Percentiles rank a stretch among this genome's conserved stretches.
These are phyloP conservation scores for Canariomyces notabilis DNA, from an alignment of 2,329 filamentous ascomycete genomes.

Conservation along the genomic window DNA sequence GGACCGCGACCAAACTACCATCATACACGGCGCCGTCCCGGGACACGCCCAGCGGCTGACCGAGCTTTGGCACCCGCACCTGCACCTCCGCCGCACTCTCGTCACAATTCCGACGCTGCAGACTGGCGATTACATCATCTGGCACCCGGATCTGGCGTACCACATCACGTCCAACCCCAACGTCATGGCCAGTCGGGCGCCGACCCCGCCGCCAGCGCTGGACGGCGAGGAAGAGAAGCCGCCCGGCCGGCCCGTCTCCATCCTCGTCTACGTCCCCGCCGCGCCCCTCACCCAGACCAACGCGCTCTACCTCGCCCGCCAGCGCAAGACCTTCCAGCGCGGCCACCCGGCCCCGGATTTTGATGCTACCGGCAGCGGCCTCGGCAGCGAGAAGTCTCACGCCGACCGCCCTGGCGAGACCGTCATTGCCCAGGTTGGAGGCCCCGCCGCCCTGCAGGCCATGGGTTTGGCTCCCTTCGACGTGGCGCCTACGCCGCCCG, in stretches of 20 bases:
- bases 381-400: constrained; percentile 49
- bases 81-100: constrained; percentile 48
- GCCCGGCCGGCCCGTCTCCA: constrained; percentile 34
- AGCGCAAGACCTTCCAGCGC: constrained; percentile 52
- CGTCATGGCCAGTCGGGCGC: constrained; percentile 30
- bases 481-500: constrained; percentile 33
- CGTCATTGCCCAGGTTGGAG: constrained; percentile 48
- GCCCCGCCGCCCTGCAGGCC: constrained; percentile 47
- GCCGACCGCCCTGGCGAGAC: constrained; percentile 44
- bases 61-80: constrained; percentile 53
- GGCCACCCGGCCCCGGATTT: constrained; percentile 49
- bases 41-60: constrained; percentile 55
- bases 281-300: constrained; percentile 54
- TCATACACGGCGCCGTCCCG: constrained; percentile 54
- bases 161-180: constrained; percentile 50
- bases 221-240: constrained; percentile 8
- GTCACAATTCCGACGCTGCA: constrained; percentile 51
- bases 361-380: constrained; percentile 46
- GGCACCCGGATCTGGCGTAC: constrained; percentile 55
- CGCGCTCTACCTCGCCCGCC: constrained; percentile 51
- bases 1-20: constrained; percentile 46
- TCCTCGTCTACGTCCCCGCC: constrained; percentile 52
- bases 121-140: constrained; percentile 54
- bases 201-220: constrained; percentile 29
- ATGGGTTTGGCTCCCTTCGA: constrained; percentile 54